phyloP scores from a whole-genome alignment of 2,329 filamentous ascomycete genomes.

The Colletotrichum sp. region DNA sequence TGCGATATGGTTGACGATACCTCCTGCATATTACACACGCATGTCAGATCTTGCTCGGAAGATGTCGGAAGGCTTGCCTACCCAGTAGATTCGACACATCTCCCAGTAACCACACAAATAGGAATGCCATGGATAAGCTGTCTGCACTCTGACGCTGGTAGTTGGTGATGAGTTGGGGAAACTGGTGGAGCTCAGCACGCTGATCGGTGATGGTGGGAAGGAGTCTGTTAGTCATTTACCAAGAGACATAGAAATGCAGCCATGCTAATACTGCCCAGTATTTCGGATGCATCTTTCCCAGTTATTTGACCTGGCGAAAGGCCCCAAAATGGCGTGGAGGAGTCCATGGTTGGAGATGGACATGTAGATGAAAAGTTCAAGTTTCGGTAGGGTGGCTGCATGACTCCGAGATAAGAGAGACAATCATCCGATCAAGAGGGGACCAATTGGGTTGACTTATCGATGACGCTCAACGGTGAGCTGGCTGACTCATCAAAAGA shows the following conservation, averaged over 20 bases:
- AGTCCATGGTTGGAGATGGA: not conserved
- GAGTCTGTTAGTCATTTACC: not conserved
- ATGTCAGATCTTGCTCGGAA: not conserved
- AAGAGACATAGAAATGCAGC: constrained; percentile 13
- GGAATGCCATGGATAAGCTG: constrained; percentile 10
- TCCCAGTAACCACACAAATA: constrained; percentile 5
- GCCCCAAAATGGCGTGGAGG: not conserved
- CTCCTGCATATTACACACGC: not conserved
- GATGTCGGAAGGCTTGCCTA: not conserved
- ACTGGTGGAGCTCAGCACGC: not conserved
- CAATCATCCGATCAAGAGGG: not conserved
- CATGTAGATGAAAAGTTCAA: not conserved
- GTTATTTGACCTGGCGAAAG: not conserved
- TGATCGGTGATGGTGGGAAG: too few species aligned
- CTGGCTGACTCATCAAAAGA: not conserved
- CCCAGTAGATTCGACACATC: constrained; percentile 1
- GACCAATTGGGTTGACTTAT: not conserved
- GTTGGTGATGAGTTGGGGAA: constrained; percentile 5
- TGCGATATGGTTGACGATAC: not conserved
- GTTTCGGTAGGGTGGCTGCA: not conserved
- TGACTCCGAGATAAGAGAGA: not conserved
- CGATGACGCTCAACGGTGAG: not conserved
- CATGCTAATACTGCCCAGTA: constrained; percentile 15
- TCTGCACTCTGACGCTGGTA: constrained; percentile 5
- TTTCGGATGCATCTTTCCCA: not conserved